Evolutionary conservation across 1,139 yeast species (phyloP), one percentile per base, ranked within the genome.

Genomic region (Geotrichum australiense): DNA sequence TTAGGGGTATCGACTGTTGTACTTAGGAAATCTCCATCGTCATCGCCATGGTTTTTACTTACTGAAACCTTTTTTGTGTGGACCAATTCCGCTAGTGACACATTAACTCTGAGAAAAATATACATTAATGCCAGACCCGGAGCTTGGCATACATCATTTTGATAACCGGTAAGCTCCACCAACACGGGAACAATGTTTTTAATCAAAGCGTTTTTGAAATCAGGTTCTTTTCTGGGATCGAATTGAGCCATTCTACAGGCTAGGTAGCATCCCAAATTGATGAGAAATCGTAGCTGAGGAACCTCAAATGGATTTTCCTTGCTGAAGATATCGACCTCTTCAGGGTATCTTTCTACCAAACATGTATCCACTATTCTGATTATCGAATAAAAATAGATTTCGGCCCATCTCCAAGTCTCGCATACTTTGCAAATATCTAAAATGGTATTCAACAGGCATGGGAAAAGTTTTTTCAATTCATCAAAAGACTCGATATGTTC

Each of bases 121-220:
- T 44, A 44, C 47, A 44, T 44, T 16, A 44, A 29, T 2, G 44
- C 30, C n/a, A 44, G 15, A 3, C 47, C 47, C 6, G 47, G 47
- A 21, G 47, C 30, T 31, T 44, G 45, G 23, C 45, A 41, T 3
- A 44, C 33, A 26, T 44, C 47, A 21, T 21, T 19, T 25, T 44
- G 47, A 5, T 28, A 30, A 8, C 30, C 30, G 15, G 41, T 34
- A 14, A 44, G 21, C 15, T 41, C 39, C 4, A 39, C 40, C 21
- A 44, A 22, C 5, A 31, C 37, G 7, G 47, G 47, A 14, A 44
- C 41, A n/a, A 44, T 31, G 24, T 36, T 24, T 10, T 30, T 34
- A 2, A 36, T 27, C 32, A 44, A 39, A 5, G 24, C 33, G 8
- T 29, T 15, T 12, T 30, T 22, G 25, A 44, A 30, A 4, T 21